Evolutionary conservation across 1,139 yeast species (phyloP), one percentile per base, ranked within the genome.

Genomic region (Suhomyces atakaporum): DNA sequence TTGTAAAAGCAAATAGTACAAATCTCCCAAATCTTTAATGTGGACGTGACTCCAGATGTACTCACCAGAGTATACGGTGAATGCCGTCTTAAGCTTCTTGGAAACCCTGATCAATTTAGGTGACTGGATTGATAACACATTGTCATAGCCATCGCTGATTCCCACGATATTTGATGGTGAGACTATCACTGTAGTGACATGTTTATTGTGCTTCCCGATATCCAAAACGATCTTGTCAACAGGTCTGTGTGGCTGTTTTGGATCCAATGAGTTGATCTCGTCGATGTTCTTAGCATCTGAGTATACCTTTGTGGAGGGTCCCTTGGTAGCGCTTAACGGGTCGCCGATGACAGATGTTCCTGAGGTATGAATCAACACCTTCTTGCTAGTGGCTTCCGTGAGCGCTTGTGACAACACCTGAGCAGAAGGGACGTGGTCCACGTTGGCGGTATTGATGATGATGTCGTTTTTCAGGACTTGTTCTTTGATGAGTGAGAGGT

Each of bases 21-120:
- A 50, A 3, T 50, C 51, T 6, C 69, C 73, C 38, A 69, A 49
- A 42, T 69, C 73, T 15, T 54, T 44, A 30, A 69, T 59, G 43
- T 69, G 65, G 25, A 69, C 50, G 33, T 63, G 69, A 33, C 56
- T 56, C 74, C 74, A 69, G 28, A 53, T 46, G 42, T 58, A 61
- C 13, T 56, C 42, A 4, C 73, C 73, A 23, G 51, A 43, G 32
- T 59, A 62, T 16, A 65, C 62, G 14, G 58, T 46, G 37, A 58
- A 63, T 1, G 60, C 56, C 43, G 61, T 61, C 9, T 51, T 51
- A 27, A 55, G 41, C 38, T 53, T 51, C 29, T 55, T 38, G 14
- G 63, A 50, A 19, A 49, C 36, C 9, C 37, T 35, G 24, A 55
- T 50, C 42, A 66, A 45, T 22, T 23, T 27, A 3, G 73, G 73